Evolutionary conservation across 2,329 filamentous ascomycete species (phyloP).

Genomic region (Aureobasidium subglaciale): DNA sequence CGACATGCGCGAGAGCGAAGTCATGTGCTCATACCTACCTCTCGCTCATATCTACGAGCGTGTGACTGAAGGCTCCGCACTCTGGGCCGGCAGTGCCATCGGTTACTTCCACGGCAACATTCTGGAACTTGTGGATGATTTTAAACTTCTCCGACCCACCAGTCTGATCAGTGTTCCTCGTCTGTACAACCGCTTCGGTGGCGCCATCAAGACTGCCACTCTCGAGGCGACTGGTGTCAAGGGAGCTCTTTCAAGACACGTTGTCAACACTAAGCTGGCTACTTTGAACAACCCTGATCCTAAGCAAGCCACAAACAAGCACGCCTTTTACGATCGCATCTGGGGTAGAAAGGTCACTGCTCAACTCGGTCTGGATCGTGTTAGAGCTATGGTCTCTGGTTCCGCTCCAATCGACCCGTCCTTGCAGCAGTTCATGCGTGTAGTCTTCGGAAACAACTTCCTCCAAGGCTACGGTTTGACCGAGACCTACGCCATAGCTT

Average conservation of each 20-base stretch:
- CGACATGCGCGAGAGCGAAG: constrained; percentile 51
- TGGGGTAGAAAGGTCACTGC: constrained; percentile 82
- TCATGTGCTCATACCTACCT: constrained; percentile 79
- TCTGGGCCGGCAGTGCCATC: constrained; percentile 66
- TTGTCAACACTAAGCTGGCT: constrained; percentile 73
- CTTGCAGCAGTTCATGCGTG: constrained; percentile 80
- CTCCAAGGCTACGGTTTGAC: constrained; percentile 89
- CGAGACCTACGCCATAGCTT: constrained; percentile 76
- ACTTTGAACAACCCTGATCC: constrained; percentile 62
- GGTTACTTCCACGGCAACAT: constrained; percentile 96
- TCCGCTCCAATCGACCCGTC: constrained; percentile 85
- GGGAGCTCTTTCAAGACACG: constrained; percentile 71
- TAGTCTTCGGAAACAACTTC: constrained; percentile 72
- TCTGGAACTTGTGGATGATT: constrained; percentile 75
- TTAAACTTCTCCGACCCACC: constrained; percentile 80
- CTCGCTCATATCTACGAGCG: constrained; percentile 92
- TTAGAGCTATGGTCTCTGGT: constrained; percentile 71
- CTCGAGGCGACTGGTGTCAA: constrained; percentile 71
- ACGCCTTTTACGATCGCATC: constrained; percentile 74
- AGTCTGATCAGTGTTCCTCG: constrained; percentile 83
- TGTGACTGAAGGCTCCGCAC: constrained; percentile 66
- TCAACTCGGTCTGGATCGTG: constrained; percentile 73
- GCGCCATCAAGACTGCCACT: constrained; percentile 71
- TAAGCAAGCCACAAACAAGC: constrained; percentile 69
- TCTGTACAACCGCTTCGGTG: constrained; percentile 83